phyloP scores from a whole-genome alignment of 2,329 filamentous ascomycete genomes.

The Sclerotinia sclerotiorum region DNA sequence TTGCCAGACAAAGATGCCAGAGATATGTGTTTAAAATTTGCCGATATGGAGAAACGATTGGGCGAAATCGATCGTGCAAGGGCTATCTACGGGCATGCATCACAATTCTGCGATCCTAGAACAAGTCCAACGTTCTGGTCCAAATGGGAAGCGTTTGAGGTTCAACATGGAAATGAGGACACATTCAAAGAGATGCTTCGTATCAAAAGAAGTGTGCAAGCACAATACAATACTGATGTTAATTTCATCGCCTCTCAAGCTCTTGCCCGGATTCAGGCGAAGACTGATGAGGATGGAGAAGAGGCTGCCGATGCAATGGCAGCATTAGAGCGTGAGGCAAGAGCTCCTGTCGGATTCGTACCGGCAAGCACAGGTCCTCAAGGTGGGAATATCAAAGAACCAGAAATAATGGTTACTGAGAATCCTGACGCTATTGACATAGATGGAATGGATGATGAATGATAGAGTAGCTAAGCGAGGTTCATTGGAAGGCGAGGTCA shows the following conservation, averaged over 20 bases:
- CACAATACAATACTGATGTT: constrained; percentile 98
- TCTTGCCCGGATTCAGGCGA: constrained; percentile 73
- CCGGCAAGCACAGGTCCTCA: constrained; percentile 75
- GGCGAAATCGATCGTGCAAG: constrained; percentile 93
- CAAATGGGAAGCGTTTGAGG: constrained; percentile 96
- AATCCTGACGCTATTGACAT: constrained; percentile 88
- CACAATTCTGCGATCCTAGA: constrained; percentile 94
- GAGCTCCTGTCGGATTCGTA: constrained; percentile 87
- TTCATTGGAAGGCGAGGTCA: constrained; percentile 8
- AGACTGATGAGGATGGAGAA: constrained; percentile 44
- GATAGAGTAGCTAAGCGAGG: constrained; percentile 12
- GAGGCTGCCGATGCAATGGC: constrained; percentile 78
- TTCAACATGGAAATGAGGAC: constrained; percentile 97
- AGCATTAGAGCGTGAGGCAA: constrained; percentile 81
- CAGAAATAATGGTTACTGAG: constrained; percentile 48
- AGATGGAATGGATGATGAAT: constrained; percentile 51
- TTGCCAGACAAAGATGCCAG: constrained; percentile 90
- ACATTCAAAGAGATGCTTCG: constrained; percentile 99
- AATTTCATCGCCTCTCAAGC: constrained; percentile 98
- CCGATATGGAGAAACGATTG: constrained; percentile 88
- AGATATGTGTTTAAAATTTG: constrained; percentile 98
- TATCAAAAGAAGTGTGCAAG: constrained; percentile 95
- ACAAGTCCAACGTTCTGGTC: constrained; percentile 90
- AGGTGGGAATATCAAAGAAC: constrained; percentile 52
- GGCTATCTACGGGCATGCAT: constrained; percentile 94